Evolutionary conservation across 2,329 filamentous ascomycete genomes (phyloP).

Genomic region (Chrysosphaeria jannelii): DNA sequence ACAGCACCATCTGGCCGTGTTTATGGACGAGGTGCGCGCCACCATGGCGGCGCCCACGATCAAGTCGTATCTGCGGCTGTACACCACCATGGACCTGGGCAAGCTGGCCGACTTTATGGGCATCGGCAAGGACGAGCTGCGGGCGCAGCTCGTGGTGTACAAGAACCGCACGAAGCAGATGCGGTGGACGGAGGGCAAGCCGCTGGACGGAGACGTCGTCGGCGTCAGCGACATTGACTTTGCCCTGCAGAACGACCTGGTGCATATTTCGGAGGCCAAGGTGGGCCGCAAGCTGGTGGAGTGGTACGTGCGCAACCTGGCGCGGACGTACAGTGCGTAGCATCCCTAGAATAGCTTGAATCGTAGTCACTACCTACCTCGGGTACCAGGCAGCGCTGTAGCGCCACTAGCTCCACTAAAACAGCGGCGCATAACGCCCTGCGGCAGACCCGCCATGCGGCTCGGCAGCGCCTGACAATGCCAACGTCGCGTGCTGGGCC

Average conservation of each 20-base stretch:
- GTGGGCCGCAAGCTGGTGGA: conserved; percentile 89
- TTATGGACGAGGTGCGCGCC: conserved; percentile 99
- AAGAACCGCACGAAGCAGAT: conserved; percentile 96
- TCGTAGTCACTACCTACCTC: too few species aligned
- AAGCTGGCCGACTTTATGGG: conserved; percentile 95
- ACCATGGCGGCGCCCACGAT: conserved; percentile 95
- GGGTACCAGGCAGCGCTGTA: background rate
- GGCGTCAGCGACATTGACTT: conserved; percentile 94
- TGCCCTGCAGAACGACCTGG: conserved; percentile 88
- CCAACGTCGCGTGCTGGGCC: too few species aligned
- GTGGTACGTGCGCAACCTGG: conserved; percentile 95
- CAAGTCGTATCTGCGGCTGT: conserved; percentile 94
- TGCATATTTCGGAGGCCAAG: conserved; percentile 97
- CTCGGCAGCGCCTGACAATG: too few species aligned
- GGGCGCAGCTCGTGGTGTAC: conserved; percentile 82
- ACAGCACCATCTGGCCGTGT: conserved; percentile 88
- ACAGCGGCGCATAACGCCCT: too few species aligned
- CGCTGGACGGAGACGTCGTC: conserved; percentile 75
- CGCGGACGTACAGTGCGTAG: conserved; percentile 66
- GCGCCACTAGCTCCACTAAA: background rate
- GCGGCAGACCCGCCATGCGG: background rate
- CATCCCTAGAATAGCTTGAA: too few species aligned
- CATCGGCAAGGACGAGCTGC: conserved; percentile 82
- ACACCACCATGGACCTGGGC: conserved; percentile 97
- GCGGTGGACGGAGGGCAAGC: conserved; percentile 68